phyloP scores from a whole-genome alignment of 805 yeast genomes.

The Blastobotrys attinorum region DNA sequence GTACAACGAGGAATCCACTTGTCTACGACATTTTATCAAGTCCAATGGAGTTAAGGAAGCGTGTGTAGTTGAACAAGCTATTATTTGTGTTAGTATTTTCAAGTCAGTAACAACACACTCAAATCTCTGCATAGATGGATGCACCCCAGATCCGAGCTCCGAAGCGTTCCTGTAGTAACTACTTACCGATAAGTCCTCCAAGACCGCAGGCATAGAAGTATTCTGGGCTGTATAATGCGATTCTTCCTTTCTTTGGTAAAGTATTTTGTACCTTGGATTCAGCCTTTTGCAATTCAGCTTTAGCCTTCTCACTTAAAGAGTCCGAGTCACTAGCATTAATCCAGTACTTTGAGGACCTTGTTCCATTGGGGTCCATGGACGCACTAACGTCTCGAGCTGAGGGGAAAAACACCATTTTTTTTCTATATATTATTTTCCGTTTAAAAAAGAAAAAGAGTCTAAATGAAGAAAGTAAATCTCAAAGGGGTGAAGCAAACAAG shows the following conservation, averaged over 20 bases:
- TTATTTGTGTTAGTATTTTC: too few species aligned
- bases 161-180: too few species aligned
- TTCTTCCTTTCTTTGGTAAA: conserved; percentile 13
- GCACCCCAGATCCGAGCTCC: too few species aligned
- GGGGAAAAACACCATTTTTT: conserved; percentile 32
- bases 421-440: too few species aligned
- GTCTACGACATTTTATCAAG: conserved; percentile 87
- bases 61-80: conserved; percentile 96
- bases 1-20: conserved; percentile 70
- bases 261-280: too few species aligned
- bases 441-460: conserved; percentile 4
- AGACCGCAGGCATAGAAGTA: conserved; percentile 66
- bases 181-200: conserved; percentile 48
- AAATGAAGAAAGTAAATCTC: too few species aligned
- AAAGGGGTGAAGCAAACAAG: conserved; percentile 5
- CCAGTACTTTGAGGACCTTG: conserved; percentile 24
- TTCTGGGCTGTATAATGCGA: conserved; percentile 47
- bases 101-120: too few species aligned
- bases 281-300: conserved; percentile 28
- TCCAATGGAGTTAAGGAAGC: conserved; percentile 89
- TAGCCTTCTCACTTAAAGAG: conserved; percentile 23
- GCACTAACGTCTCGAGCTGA: conserved; percentile 29
- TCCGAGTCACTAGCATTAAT: conserved; percentile 27
- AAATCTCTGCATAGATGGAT: too few species aligned
- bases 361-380: conserved; percentile 31